Percentiles rank a stretch among this genome's conserved stretches.
These are phyloP conservation scores for Hippophae tibetana DNA, from an alignment of 306 rosid species.

Conservation along the genomic window DNA sequence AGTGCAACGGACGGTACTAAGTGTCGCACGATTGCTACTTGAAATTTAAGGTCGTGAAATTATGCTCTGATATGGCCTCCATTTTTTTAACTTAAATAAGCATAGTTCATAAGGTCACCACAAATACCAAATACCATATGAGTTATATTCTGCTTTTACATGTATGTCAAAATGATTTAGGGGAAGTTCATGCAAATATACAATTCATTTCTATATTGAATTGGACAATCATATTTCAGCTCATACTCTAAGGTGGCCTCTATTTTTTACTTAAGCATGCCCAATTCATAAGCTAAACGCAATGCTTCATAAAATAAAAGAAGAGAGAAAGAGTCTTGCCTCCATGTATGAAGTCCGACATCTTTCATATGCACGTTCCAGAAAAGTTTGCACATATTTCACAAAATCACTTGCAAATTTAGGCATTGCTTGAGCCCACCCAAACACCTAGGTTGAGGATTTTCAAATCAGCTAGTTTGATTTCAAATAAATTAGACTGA, in stretches of 20 bases:
- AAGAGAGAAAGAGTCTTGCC: slow-evolving; percentile 35
- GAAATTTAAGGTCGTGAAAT: no score
- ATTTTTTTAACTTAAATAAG: not conserved
- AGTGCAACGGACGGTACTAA: no score
- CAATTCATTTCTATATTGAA: no score
- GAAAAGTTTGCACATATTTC: slow-evolving; percentile 89
- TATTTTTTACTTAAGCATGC: not conserved
- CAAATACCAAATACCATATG: no score
- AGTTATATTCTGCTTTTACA: no score
- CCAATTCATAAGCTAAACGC: no score
- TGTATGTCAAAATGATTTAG: no score
- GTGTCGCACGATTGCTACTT: no score
- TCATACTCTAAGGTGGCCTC: no score
- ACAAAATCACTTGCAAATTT: slow-evolving; percentile 87
- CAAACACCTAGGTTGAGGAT: slow-evolving; percentile 65
- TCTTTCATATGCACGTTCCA: slow-evolving; percentile 94
- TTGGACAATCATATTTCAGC: no score
- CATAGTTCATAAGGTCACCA: not conserved
- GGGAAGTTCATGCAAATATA: no score
- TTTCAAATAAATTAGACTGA: no score
- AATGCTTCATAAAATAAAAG: not conserved
- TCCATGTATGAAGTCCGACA: slow-evolving; percentile 97
- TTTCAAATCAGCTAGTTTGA: slow-evolving; percentile 14
- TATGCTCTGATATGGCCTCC: not conserved
- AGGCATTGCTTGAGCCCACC: slow-evolving; percentile 99